A percentile compares a stretch with the other conserved stretches of the same genome.
These are phyloP conservation scores for Geosiphon pyriformis DNA, from an alignment of 192 early-diverging fungal genomes.

Conservation along the genomic window DNA sequence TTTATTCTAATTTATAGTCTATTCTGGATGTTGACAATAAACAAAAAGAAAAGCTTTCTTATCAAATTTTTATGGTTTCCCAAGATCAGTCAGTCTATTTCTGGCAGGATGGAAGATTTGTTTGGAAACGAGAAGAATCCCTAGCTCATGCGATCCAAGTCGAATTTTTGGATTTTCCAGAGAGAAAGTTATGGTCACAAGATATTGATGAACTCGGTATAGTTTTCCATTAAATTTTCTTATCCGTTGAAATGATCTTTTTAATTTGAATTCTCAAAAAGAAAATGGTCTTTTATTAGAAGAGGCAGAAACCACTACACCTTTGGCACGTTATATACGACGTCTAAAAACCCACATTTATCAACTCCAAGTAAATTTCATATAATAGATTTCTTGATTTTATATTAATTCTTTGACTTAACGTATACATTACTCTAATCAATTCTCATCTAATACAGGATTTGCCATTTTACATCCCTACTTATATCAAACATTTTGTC, in stretches of 20 bases:
- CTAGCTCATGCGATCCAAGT: constrained; percentile 63
- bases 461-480: not conserved
- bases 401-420: too few species aligned
- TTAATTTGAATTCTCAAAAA: not conserved
- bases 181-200: constrained; percentile 57
- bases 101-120: constrained; percentile 38
- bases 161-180: constrained; percentile 81
- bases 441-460: constrained; percentile 5
- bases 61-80: constrained; percentile 51
- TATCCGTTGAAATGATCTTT: not conserved
- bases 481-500: constrained; percentile 12
- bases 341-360: constrained; percentile 48
- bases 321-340: constrained; percentile 61
- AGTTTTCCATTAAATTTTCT: not conserved
- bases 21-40: constrained; percentile 29
- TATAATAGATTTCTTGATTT: constrained; percentile 31
- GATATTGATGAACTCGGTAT: constrained; percentile 60
- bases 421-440: not conserved
- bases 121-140: constrained; percentile 87
- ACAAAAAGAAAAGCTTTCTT: constrained; percentile 31
- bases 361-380: constrained; percentile 39
- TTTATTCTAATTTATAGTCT: constrained; percentile 21
- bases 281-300: constrained; percentile 44
- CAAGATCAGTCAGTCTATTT: constrained; percentile 52
- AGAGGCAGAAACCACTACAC: constrained; percentile 37